Evolutionary conservation across 1,284 basidiomycete genomes (phyloP).

Genomic region (Sanghuangporus weigelae): DNA sequence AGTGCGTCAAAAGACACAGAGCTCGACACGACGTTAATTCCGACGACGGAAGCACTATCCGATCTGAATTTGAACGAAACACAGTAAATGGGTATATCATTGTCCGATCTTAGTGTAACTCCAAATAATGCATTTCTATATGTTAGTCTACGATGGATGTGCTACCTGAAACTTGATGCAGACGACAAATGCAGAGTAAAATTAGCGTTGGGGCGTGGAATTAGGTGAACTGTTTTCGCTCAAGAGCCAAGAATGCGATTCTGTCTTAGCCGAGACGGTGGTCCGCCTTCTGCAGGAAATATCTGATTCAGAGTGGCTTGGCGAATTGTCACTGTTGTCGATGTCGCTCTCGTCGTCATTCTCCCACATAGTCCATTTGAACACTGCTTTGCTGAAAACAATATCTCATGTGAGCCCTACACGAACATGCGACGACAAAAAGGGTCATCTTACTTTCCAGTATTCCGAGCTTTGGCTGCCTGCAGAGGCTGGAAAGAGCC

Average conservation of each 20-base stretch:
- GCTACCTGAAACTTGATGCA: neutral
- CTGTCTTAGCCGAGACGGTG: neutral
- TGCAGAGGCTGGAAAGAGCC: slow-evolving; percentile 1
- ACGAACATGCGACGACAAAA: neutral
- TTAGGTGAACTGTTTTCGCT: slow-evolving; percentile 2
- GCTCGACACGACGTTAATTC: neutral
- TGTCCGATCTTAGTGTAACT: neutral
- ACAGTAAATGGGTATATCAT: neutral
- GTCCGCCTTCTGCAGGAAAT: neutral
- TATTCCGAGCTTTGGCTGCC: neutral
- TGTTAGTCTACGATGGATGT: neutral
- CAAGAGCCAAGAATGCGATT: slow-evolving; percentile 5
- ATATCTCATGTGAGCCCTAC: neutral
- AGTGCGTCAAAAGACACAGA: neutral
- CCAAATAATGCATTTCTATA: neutral
- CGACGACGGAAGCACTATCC: neutral
- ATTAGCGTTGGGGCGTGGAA: neutral
- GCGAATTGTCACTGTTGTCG: neutral
- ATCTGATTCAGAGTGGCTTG: neutral
- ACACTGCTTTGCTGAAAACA: neutral
- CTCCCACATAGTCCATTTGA: neutral
- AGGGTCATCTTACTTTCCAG: neutral
- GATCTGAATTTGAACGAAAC: neutral
- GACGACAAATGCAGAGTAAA: neutral
- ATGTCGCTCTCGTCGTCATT: neutral